These are phyloP conservation scores for Chaetomium sp. DNA, from an alignment of 2,329 filamentous ascomycete species.

Conservation along the genomic window DNA sequence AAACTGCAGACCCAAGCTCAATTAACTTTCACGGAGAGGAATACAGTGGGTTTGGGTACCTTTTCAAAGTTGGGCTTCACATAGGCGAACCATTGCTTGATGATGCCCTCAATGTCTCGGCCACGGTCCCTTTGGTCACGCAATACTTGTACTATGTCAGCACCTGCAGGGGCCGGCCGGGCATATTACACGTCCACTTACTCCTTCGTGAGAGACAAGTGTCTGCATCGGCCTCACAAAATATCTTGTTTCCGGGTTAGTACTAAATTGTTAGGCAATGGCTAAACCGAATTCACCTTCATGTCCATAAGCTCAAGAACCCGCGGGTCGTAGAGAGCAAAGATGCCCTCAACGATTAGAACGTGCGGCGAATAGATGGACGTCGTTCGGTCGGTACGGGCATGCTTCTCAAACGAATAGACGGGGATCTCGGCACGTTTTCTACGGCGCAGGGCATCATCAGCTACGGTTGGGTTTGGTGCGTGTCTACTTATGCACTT, in stretches of 20 bases:
- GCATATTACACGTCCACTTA: slow-evolving; percentile 48
- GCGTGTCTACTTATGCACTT: slow-evolving; percentile 39
- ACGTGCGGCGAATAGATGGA: slow-evolving; percentile 96
- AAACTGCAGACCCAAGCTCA: slow-evolving; percentile 51
- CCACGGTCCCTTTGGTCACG: slow-evolving; percentile 89
- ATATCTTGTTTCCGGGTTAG: slow-evolving; percentile 61
- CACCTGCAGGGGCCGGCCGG: background rate
- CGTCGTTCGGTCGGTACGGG: slow-evolving; percentile 75
- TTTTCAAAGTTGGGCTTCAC: slow-evolving; percentile 97
- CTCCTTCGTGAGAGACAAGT: slow-evolving; percentile 87
- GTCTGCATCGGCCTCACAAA: slow-evolving; percentile 94
- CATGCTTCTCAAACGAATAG: slow-evolving; percentile 93
- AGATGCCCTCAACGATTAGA: slow-evolving; percentile 91
- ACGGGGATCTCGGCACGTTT: slow-evolving; percentile 88
- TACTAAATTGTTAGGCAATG: background rate
- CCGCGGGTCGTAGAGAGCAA: slow-evolving; percentile 86
- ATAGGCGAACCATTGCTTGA: slow-evolving; percentile 96
- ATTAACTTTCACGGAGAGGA: background rate
- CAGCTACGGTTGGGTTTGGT: slow-evolving; percentile 17
- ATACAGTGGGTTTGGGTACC: slow-evolving; percentile 41
- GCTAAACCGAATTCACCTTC: slow-evolving; percentile 59
- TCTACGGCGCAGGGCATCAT: slow-evolving; percentile 46
- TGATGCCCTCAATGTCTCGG: slow-evolving; percentile 88
- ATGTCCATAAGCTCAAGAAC: slow-evolving; percentile 88
- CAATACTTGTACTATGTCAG: slow-evolving; percentile 56